Conservation (phyloP, 2,329 filamentous ascomycete species). For the Cercospora berteroae region DNA sequence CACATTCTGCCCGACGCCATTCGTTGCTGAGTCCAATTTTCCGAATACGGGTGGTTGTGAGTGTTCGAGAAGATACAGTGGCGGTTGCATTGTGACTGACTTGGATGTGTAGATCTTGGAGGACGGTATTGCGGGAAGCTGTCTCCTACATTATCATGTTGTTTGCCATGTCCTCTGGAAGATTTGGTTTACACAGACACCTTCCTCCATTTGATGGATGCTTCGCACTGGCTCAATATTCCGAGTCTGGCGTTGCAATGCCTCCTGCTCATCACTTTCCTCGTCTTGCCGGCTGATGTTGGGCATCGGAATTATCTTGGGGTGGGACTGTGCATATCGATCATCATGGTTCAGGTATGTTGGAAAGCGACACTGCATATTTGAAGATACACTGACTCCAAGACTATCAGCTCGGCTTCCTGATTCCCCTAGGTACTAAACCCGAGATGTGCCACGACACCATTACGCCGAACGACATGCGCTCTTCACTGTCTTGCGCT, state of each 20-base stretch:
- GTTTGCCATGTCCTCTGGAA: slow-evolving; percentile 69
- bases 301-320: slow-evolving; percentile 76
- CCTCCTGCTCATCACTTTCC: slow-evolving; percentile 74
- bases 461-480: slow-evolving; percentile 85
- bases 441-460: slow-evolving; percentile 74
- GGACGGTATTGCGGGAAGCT: slow-evolving; percentile 58
- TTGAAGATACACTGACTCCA: slow-evolving; percentile 58
- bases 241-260: slow-evolving; percentile 66
- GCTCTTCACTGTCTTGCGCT: slow-evolving; percentile 69
- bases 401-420: slow-evolving; percentile 70
- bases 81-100: not conserved
- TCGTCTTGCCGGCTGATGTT: slow-evolving; percentile 68
- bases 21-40: slow-evolving; percentile 62
- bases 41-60: slow-evolving; percentile 64
- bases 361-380: slow-evolving; percentile 55
- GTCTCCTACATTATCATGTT: slow-evolving; percentile 61
- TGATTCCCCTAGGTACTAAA: slow-evolving; percentile 72
- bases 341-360: slow-evolving; percentile 68
- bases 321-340: slow-evolving; percentile 80
- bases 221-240: slow-evolving; percentile 65
- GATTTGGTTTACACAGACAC: slow-evolving; percentile 16
- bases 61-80: slow-evolving; percentile 32
- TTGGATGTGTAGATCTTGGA: slow-evolving; percentile 29
- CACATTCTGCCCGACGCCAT: slow-evolving; percentile 62
- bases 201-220: slow-evolving; percentile 12